Conservation (phyloP, 495 filamentous ascomycete genomes). For the Emericellopsis terricola region DNA sequence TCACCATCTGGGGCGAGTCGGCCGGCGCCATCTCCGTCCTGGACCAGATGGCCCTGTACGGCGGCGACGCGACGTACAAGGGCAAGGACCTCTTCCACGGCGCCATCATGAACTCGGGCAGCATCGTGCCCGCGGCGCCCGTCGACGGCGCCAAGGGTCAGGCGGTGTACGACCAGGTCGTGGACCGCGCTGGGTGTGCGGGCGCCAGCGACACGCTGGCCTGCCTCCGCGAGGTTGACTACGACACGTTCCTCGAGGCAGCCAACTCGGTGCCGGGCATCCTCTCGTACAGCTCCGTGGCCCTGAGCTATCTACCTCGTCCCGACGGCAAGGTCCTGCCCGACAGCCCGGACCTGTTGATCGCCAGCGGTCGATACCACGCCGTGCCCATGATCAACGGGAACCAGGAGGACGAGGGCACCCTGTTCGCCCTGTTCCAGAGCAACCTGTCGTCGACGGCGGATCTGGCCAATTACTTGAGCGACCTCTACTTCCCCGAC, state of each 20-base stretch:
- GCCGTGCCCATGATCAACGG: slow-evolving; percentile 41
- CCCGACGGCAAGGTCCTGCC: slow-evolving; percentile 41
- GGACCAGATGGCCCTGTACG: slow-evolving; percentile 50
- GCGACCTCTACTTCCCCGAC: slow-evolving; percentile 34
- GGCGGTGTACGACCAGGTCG: slow-evolving; percentile 43
- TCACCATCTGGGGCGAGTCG: slow-evolving; percentile 59
- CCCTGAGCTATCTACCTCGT: slow-evolving; percentile 46
- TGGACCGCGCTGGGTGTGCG: slow-evolving; percentile 39
- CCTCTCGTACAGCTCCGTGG: slow-evolving; percentile 41
- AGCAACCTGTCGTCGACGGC: slow-evolving; percentile 40
- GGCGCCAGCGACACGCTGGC: slow-evolving; percentile 33
- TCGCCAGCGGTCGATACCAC: slow-evolving; percentile 29
- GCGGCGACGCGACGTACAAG: slow-evolving; percentile 51
- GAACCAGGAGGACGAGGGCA: slow-evolving; percentile 42
- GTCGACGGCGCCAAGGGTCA: slow-evolving; percentile 48
- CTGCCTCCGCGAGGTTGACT: slow-evolving; percentile 42
- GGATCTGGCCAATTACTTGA: slow-evolving; percentile 40
- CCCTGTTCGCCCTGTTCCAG: slow-evolving; percentile 42
- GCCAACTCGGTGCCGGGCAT: slow-evolving; percentile 48
- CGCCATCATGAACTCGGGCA: slow-evolving; percentile 58
- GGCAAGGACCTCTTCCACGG: slow-evolving; percentile 50
- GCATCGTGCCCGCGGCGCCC: slow-evolving; percentile 39
- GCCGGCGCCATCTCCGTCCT: slow-evolving; percentile 56
- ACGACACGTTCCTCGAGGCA: slow-evolving; percentile 41
- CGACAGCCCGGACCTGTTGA: slow-evolving; percentile 34